A percentile compares a stretch with the other conserved stretches of the same genome.
Conservation (phyloP, 208 protist species). For the Trypanosoma conorhini region DNA sequence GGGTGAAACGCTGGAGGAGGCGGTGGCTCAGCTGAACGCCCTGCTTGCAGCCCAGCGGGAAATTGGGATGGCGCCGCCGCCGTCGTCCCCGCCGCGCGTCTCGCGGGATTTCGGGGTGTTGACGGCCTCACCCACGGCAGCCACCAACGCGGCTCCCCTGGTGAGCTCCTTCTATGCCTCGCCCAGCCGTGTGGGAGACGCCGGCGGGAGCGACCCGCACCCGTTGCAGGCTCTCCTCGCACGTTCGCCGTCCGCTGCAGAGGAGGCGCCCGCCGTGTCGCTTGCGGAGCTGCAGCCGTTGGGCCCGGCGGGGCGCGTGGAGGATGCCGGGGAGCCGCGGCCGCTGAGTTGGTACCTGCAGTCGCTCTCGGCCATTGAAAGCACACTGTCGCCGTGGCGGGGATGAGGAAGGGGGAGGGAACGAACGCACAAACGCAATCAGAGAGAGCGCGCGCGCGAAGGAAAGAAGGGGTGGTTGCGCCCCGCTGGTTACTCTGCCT, state of each 20-base stretch:
- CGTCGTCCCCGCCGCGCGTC: slow-evolving; percentile 5
- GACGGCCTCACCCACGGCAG: not conserved
- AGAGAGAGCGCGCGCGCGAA: no score
- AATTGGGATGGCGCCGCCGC: slow-evolving; percentile 21
- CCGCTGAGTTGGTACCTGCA: slow-evolving; percentile 33
- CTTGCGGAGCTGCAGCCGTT: not conserved
- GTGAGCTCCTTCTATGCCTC: slow-evolving; percentile 14
- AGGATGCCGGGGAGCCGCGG: slow-evolving; percentile 5
- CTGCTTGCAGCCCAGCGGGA: slow-evolving; percentile 40
- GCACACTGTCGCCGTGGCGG: slow-evolving; percentile 11
- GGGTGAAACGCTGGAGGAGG: slow-evolving; percentile 29
- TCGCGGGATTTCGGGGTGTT: slow-evolving; percentile 22
- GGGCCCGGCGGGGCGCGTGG: not conserved
- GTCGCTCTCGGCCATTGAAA: slow-evolving; percentile 29
- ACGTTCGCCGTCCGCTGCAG: not conserved
- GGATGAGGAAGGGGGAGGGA: not conserved
- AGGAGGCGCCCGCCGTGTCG: not conserved
- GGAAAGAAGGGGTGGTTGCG: no score
- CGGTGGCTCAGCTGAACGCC: slow-evolving; percentile 31
- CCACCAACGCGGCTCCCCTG: not conserved
- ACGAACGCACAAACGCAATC: no score
- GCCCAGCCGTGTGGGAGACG: slow-evolving; percentile 1
- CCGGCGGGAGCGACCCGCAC: not conserved
- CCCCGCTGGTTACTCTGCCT: slow-evolving; percentile 8
- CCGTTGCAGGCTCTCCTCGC: not conserved